Evolutionary conservation across 176 grass and related monocot species (phyloP).

Genomic region (Elaeis guineensis): DNA sequence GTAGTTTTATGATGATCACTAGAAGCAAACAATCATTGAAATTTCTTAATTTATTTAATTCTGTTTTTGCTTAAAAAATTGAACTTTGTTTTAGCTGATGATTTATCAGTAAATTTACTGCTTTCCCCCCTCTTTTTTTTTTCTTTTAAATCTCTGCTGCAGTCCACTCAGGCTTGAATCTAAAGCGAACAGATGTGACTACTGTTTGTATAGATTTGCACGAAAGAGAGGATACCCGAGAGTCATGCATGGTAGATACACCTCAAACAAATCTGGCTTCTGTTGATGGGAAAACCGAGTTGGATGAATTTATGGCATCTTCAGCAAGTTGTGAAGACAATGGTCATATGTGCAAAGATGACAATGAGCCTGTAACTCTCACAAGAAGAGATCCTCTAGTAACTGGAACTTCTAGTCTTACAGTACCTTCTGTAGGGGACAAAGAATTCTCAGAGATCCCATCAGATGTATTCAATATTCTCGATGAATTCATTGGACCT

Average conservation of each 20-base stretch:
- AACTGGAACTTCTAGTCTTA: background rate
- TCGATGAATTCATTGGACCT: background rate
- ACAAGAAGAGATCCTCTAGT: background rate
- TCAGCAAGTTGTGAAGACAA: background rate
- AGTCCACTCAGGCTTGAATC: background rate
- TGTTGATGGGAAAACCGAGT: background rate
- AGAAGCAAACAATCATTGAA: no score
- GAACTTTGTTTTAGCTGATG: no score
- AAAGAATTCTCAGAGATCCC: background rate
- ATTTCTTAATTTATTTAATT: no score
- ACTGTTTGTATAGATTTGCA: background rate
- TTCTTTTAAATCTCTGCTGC: background rate
- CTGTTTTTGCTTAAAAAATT: no score
- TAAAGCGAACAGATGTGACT: background rate
- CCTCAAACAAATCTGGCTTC: background rate
- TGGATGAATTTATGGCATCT: background rate
- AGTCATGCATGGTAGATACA: slow-evolving; percentile 1
- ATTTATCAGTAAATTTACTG: no score
- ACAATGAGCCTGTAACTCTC: background rate
- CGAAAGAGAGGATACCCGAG: background rate
- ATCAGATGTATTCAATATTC: background rate
- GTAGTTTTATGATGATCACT: no score
- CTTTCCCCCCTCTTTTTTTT: no score
- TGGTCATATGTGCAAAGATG: background rate
- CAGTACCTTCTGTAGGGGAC: background rate